Base-by-base conservation (phyloP, 345 rosid species). In the Conringia planisiliqua region DNA sequence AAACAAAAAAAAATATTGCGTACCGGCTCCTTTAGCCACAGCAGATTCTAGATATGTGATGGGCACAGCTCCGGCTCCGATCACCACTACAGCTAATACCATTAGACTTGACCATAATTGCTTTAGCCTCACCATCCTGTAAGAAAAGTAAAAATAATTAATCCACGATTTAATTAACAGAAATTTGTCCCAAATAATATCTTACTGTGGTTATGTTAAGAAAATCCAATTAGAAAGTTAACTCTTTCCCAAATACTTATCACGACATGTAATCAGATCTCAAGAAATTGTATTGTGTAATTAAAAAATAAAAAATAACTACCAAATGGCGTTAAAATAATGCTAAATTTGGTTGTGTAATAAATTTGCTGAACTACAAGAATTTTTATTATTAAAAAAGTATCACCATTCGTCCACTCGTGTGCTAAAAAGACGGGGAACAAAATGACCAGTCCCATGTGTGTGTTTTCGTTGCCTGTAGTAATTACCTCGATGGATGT, bases 1-100 rank as follows among this genome's bases (percentile, higher is more conserved):
- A 0, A 40, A 62, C 14, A 9, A 38, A 35, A 59, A 2, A 12
- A 4, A 40, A 24, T 47, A 42, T 13, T 57, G 40, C 76, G 39
- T 64, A 94, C 98, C 98, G 42, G 95, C 98, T 85, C 97, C 97
- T 81, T 85, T 87, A 12, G 86, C 85, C 7, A 87, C 93, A 12
- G 93, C 98, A 62, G 75, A 87, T 30, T 71, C 77, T 62, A 91
- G 83, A 80, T 82, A 83, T 22, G 95, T 88, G 72, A 90, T 94
- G 24, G 81, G 81, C 50, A 78, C 81, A 66, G 73, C 68, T 66
- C 64, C 78, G 6, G 83, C 89, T 55, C 78, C 70, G 44, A 78
- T 66, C 73, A 60, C 73, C 56, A 61, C 60, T 47, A 78, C 50
- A 0, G 66, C 73, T 66, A 78, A 24, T 7, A 78, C 42, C 20